These are phyloP conservation scores for Hypholoma sublateritium DNA, from an alignment of 768 basidiomycete species.

Conservation along the genomic window DNA sequence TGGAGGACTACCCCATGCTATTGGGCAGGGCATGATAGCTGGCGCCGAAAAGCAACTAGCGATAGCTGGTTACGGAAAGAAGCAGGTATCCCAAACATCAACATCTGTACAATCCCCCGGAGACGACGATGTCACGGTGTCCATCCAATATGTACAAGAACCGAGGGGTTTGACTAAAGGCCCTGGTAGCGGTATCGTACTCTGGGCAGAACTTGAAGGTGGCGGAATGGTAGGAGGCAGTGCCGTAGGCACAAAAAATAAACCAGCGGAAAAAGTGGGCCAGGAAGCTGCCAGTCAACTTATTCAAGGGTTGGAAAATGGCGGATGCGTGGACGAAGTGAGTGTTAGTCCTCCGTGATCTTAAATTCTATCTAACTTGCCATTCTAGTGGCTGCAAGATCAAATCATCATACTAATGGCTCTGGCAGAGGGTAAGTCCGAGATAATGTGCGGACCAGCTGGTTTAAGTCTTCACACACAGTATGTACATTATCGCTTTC, in stretches of 20 bases:
- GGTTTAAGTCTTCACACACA: slow-evolving; percentile 69
- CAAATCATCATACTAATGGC: slow-evolving; percentile 80
- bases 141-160: slow-evolving; percentile 43
- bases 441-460: slow-evolving; percentile 50
- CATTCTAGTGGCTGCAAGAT: slow-evolving; percentile 55
- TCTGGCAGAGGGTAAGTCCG: slow-evolving; percentile 63
- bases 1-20: slow-evolving; percentile 55
- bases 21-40: slow-evolving; percentile 57
- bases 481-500: slow-evolving; percentile 29
- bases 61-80: slow-evolving; percentile 31
- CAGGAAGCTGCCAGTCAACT: slow-evolving; percentile 61
- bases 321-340: slow-evolving; percentile 77
- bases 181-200: slow-evolving; percentile 67
- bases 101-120: slow-evolving; percentile 6
- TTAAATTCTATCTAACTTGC: background rate
- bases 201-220: slow-evolving; percentile 72
- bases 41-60: slow-evolving; percentile 50
- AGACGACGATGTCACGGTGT: slow-evolving; percentile 30
- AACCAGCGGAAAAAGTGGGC: slow-evolving; percentile 48
- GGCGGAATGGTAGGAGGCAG: slow-evolving; percentile 72
- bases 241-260: slow-evolving; percentile 56
- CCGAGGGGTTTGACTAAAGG: slow-evolving; percentile 47
- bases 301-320: slow-evolving; percentile 54
- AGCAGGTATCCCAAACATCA: background rate
- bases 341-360: background rate